Evolutionary conservation across 139 green algal genomes (phyloP), one percentile per base, ranked within the genome.

Genomic region (Chlorella sp.): DNA sequence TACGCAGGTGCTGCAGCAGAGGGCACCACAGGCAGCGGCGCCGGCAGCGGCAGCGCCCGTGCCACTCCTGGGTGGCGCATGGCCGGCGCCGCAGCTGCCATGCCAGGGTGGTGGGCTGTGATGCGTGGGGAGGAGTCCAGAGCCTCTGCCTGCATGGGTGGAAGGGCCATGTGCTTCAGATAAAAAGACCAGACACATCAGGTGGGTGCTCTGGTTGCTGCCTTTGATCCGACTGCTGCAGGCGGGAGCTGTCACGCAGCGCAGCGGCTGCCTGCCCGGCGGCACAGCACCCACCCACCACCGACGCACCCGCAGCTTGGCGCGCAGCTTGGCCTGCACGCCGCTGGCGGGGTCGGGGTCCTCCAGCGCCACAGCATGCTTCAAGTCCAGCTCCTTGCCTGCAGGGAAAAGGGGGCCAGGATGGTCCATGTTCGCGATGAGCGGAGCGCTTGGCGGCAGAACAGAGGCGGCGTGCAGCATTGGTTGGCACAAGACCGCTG

Each of bases 341-440:
- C 77, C 60, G 41, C 32, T 73, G 28, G 38, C 58, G 7, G 44
- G 79, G 43, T 76, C 79, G 3, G 79, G 79, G 43, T 84, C 79
- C 8, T 38, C 79, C 78, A 82, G 76, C 3, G 79, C 79, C 30
- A 84, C 79, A 1, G 79, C 79, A 62, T 67, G 65, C 62, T 84
- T 84, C 13, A 86, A 19, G 41, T 81, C 70, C 30, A 81, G 22
- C 41, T 34, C 28, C 72, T 79, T 81, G 40, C 70, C 51, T 60
- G 51, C 51, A 11, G 8, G 51, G 51, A 16, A 26, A 24, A 11
- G 24, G 51, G 46, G 46, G 7, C 11, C 8, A 54, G 46, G 11
- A n/a, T n/a, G n/a, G n/a, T n/a, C n/a, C n/a, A n/a, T n/a, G n/a
- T n/a, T n/a, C n/a, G n/a, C n/a, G n/a, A n/a, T n/a, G n/a, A n/a